These are phyloP conservation scores for Aureobasidium lini DNA, from an alignment of 2,329 filamentous ascomycete species.

Conservation along the genomic window DNA sequence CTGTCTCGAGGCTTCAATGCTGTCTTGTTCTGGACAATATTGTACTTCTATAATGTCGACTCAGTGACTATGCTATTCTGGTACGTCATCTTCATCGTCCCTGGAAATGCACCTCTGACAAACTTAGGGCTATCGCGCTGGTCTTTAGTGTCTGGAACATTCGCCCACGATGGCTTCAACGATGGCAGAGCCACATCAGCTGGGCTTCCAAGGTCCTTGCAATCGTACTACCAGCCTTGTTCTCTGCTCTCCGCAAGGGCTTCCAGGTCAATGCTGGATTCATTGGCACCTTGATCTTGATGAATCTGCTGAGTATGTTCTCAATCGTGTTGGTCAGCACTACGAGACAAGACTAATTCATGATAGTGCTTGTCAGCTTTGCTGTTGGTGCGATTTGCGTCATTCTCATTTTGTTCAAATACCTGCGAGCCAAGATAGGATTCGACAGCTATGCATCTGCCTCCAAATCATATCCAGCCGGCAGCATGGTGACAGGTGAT, in stretches of 20 bases:
- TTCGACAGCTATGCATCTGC: constrained; percentile 13
- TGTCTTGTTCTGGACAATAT: constrained; percentile 18
- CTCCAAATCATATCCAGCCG: constrained; percentile 4
- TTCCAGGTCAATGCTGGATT: constrained; percentile 11
- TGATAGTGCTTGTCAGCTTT: constrained; percentile 17
- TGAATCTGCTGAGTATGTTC: constrained; percentile 15
- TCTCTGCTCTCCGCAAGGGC: constrained; percentile 13
- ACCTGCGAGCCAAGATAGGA: constrained; percentile 13
- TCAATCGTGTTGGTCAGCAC: neutral
- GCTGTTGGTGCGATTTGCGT: constrained; percentile 17
- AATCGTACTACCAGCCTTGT: constrained; percentile 15
- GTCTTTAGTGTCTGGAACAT: constrained; percentile 17
- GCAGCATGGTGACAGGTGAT: neutral
- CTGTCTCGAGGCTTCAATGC: constrained; percentile 17
- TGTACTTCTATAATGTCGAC: constrained; percentile 18
- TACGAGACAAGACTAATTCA: neutral
- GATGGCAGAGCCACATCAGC: constrained; percentile 1
- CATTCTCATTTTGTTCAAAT: constrained; percentile 18
- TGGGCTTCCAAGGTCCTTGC: constrained; percentile 12
- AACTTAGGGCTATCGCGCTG: constrained; percentile 16
- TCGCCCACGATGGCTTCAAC: constrained; percentile 5
- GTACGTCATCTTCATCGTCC: neutral
- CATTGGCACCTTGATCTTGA: constrained; percentile 13
- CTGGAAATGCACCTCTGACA: neutral
- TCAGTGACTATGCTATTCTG: constrained; percentile 14